Conservation (phyloP, 495 filamentous ascomycete genomes). For the Chaetomidium leptoderma region DNA sequence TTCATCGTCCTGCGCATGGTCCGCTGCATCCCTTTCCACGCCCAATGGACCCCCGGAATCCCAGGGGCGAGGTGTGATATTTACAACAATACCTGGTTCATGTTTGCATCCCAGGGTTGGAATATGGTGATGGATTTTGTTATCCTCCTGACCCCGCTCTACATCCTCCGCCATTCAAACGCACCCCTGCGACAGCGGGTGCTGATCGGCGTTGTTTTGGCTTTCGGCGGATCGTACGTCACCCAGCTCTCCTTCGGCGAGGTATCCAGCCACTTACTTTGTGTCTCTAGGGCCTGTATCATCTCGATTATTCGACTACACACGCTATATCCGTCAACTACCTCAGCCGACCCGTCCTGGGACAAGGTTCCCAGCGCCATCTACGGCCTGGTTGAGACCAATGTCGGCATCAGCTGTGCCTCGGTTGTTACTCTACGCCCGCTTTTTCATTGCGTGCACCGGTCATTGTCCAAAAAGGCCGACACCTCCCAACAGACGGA, state of each 20-base stretch:
- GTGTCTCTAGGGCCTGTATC: not conserved
- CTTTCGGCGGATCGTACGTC: not conserved
- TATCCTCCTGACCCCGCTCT: not conserved
- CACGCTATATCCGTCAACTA: not conserved
- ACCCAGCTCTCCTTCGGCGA: not conserved
- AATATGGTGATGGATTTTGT: not conserved
- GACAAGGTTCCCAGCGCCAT: not conserved
- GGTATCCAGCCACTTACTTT: not conserved
- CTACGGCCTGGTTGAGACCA: not conserved
- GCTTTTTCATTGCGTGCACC: not conserved
- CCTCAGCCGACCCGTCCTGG: not conserved
- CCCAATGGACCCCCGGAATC: not conserved
- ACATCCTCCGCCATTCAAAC: not conserved
- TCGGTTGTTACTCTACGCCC: not conserved
- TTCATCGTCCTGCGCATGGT: not conserved
- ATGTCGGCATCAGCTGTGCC: not conserved
- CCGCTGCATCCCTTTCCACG: not conserved
- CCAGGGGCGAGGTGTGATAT: not conserved
- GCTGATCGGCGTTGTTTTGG: not conserved
- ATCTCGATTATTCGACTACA: not conserved
- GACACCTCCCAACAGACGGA: not conserved
- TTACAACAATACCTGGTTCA: conserved; percentile 1
- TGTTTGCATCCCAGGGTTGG: not conserved
- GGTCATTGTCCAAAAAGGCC: not conserved
- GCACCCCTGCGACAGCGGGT: not conserved